phyloP scores from a whole-genome alignment of 140 eudicot species.

The Bidens hawaiensis region DNA sequence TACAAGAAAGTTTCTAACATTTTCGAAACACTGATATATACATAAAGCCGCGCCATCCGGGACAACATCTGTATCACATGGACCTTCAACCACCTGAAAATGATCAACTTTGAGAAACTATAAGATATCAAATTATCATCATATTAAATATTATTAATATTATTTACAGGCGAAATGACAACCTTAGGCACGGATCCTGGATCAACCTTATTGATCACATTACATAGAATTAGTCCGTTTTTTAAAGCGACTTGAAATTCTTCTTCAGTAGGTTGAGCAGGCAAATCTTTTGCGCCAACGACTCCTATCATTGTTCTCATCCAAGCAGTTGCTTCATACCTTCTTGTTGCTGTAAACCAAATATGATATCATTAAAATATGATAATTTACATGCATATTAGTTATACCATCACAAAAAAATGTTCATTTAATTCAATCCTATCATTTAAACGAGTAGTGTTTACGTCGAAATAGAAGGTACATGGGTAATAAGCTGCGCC shows the following conservation, averaged over 20 bases:
- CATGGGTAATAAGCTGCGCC: too few relatives aligned
- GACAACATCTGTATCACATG: conserved; percentile 41
- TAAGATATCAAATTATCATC: too few relatives aligned
- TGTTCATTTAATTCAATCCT: too few relatives aligned
- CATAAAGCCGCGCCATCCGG: conserved; percentile 95
- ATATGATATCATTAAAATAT: conserved; percentile 7
- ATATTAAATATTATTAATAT: too few relatives aligned
- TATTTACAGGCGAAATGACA: not conserved
- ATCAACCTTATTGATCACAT: too few relatives aligned
- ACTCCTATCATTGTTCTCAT: conserved; percentile 71
- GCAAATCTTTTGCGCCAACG: conserved; percentile 74
- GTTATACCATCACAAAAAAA: too few relatives aligned
- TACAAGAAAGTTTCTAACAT: too few relatives aligned
- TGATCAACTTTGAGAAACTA: too few relatives aligned
- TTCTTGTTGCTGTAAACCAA: conserved; percentile 53
- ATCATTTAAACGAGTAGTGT: too few relatives aligned
- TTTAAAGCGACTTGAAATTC: conserved; percentile 71
- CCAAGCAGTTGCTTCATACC: conserved; percentile 78
- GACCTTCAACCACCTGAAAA: too few relatives aligned
- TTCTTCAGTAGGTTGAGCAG: conserved; percentile 84
- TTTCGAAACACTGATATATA: conserved; percentile 43
- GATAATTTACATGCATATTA: not conserved
- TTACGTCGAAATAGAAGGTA: too few relatives aligned
- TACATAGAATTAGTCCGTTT: conserved; percentile 40
- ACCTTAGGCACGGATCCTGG: conserved; percentile 32